Evolutionary conservation across 352 stramenopile genomes (phyloP).

Genomic region (Phytopythium delawarense): DNA sequence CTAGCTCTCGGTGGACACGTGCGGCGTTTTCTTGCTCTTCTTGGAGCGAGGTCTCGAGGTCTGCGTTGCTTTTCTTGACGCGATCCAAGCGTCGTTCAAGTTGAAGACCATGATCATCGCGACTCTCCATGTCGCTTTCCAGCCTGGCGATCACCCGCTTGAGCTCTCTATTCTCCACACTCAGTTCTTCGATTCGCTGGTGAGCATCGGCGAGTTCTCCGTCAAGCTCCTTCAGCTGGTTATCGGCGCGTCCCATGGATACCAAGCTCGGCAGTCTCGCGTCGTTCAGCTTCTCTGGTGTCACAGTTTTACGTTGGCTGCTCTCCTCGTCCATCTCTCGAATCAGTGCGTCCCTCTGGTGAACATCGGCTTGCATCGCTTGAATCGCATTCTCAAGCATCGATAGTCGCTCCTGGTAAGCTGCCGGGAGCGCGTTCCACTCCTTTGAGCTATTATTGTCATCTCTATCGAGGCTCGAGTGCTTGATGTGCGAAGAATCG

Average conservation of each 20-base stretch:
- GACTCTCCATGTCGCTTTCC: neutral
- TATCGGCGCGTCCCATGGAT: neutral
- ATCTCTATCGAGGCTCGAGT: neutral
- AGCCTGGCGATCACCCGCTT: neutral
- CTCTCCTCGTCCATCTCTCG: neutral
- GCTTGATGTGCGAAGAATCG: neutral
- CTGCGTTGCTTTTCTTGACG: conserved; percentile 1
- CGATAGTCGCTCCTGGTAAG: neutral
- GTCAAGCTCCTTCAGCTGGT: neutral
- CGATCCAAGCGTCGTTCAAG: neutral
- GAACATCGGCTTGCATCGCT: neutral
- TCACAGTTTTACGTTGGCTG: neutral
- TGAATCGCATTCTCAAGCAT: neutral
- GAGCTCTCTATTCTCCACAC: neutral
- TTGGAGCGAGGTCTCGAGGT: conserved; percentile 6
- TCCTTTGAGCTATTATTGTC: neutral
- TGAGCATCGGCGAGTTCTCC: neutral
- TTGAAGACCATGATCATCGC: neutral
- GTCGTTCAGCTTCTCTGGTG: neutral
- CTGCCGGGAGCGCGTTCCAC: neutral
- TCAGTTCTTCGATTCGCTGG: neutral
- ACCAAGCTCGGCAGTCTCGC: neutral
- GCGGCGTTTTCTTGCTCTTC: conserved; percentile 5
- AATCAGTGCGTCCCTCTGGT: neutral
- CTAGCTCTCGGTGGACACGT: conserved; percentile 15